Evolutionary conservation across 495 filamentous ascomycete genomes (phyloP).

Genomic region (Penicillium cinerascens): DNA sequence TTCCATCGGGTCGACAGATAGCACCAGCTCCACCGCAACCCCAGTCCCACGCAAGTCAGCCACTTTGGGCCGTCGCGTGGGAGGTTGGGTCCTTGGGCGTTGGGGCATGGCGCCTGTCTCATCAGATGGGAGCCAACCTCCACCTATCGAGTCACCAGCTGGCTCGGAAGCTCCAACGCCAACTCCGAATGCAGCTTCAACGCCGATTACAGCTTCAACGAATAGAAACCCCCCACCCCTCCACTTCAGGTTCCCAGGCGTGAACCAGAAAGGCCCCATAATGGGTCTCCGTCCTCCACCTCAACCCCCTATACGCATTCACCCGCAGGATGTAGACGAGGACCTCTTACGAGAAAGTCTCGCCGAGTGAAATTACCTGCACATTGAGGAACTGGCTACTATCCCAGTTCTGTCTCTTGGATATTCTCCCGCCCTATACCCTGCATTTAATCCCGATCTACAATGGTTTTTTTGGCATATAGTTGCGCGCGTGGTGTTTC

Average conservation of each 20-base stretch:
- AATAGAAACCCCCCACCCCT: conserved; percentile 6
- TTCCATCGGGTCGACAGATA: conserved; percentile 23
- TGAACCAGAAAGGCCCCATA: conserved; percentile 49
- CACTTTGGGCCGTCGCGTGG: conserved; percentile 43
- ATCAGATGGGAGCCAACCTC: conserved; percentile 14
- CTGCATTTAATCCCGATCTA: background rate
- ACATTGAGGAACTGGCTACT: background rate
- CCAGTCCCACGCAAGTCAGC: conserved; percentile 24
- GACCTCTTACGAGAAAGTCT: conserved; percentile 40
- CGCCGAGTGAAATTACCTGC: conserved; percentile 20
- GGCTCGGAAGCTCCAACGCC: background rate
- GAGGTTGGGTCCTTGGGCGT: conserved; percentile 54
- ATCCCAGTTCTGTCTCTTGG: background rate
- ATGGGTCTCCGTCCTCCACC: conserved; percentile 36
- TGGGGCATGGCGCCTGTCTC: conserved; percentile 48
- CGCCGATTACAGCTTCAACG: background rate
- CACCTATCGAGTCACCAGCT: conserved; percentile 10
- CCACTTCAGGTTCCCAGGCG: conserved; percentile 41
- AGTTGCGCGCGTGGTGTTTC: background rate
- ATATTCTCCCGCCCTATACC: background rate
- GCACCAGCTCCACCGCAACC: conserved; percentile 22
- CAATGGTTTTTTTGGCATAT: background rate
- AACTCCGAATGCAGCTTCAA: background rate
- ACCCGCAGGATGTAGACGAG: conserved; percentile 36
- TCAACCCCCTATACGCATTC: conserved; percentile 29